These are phyloP conservation scores for Pleurotus eryngii DNA, from an alignment of 768 basidiomycete genomes.

Conservation along the genomic window DNA sequence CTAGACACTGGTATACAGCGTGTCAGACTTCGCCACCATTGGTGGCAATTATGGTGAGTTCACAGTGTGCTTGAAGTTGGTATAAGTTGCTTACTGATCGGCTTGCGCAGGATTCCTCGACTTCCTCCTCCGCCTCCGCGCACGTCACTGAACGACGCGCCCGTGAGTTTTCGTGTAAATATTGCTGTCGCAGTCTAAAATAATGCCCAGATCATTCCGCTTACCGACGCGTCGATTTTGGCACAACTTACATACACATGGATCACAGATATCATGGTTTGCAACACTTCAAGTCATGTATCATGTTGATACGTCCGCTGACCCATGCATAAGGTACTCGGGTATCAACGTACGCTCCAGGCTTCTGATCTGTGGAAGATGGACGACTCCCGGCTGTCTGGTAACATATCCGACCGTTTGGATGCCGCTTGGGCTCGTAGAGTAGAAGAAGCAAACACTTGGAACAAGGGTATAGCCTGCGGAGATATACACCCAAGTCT, in stretches of 20 bases:
- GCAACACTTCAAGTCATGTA: not conserved
- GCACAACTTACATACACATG: slow-evolving; percentile 63
- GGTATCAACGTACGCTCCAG: slow-evolving; percentile 71
- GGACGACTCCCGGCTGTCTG: slow-evolving; percentile 46
- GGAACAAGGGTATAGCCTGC: slow-evolving; percentile 47
- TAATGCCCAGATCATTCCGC: slow-evolving; percentile 45
- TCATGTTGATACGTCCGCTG: not conserved
- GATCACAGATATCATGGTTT: slow-evolving; percentile 59
- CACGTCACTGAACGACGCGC: slow-evolving; percentile 51
- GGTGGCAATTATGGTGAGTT: slow-evolving; percentile 56
- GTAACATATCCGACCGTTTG: slow-evolving; percentile 46
- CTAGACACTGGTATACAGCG: slow-evolving; percentile 38
- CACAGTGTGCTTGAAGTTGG: not conserved
- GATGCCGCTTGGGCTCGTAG: slow-evolving; percentile 54
- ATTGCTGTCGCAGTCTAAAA: not conserved
- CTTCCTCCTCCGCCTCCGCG: slow-evolving; percentile 57
- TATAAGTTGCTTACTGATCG: not conserved
- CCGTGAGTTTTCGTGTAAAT: slow-evolving; percentile 23
- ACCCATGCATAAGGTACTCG: slow-evolving; percentile 43
- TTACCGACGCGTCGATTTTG: slow-evolving; percentile 54
- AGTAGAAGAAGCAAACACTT: slow-evolving; percentile 44
- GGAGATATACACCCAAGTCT: slow-evolving; percentile 43
- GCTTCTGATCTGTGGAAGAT: slow-evolving; percentile 75
- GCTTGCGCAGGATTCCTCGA: slow-evolving; percentile 47
- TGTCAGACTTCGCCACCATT: slow-evolving; percentile 38